Conservation (phyloP, 2,329 filamentous ascomycete genomes). For the Aspergillus cejpii region DNA sequence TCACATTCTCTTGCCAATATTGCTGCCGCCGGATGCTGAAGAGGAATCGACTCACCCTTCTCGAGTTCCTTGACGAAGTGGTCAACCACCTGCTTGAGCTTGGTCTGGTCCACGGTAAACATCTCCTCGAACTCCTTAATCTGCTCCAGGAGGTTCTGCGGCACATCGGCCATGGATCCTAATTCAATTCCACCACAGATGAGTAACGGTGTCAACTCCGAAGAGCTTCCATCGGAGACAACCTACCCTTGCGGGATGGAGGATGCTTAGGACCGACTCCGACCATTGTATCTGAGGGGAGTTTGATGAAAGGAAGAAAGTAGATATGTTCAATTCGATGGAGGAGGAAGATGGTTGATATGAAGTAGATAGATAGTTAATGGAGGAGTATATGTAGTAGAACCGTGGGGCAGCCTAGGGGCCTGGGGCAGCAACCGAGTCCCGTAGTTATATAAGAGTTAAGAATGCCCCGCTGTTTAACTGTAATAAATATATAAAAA, state of each 20-base stretch:
- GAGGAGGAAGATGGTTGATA: too few species aligned
- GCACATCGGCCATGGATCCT: constrained; percentile 90
- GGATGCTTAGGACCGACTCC: constrained; percentile 57
- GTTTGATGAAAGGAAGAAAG: not conserved
- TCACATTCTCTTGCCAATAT: not conserved
- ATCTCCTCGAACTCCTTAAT: constrained; percentile 76
- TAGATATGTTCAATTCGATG: not conserved
- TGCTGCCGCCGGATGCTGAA: not conserved
- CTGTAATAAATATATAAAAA: too few species aligned
- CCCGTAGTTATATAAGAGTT: not conserved
- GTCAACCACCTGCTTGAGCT: constrained; percentile 81
- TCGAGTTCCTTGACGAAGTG: constrained; percentile 85
- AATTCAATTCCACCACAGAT: not conserved
- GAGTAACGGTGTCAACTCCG: not conserved
- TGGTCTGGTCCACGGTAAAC: constrained; percentile 70
- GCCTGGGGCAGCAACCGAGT: too few species aligned
- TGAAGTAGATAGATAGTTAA: not conserved
- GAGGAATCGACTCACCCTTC: constrained; percentile 55
- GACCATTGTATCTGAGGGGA: constrained; percentile 49
- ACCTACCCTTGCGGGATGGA: constrained; percentile 68
- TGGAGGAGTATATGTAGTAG: not conserved
- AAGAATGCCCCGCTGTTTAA: not conserved
- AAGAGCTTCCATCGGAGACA: not conserved
- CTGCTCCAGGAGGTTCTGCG: constrained; percentile 72
- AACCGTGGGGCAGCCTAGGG: constrained; percentile 25